Evolutionary conservation across 768 basidiomycete genomes (phyloP), one percentile per base, ranked within the genome.

Genomic region (Pholiota microspora): DNA sequence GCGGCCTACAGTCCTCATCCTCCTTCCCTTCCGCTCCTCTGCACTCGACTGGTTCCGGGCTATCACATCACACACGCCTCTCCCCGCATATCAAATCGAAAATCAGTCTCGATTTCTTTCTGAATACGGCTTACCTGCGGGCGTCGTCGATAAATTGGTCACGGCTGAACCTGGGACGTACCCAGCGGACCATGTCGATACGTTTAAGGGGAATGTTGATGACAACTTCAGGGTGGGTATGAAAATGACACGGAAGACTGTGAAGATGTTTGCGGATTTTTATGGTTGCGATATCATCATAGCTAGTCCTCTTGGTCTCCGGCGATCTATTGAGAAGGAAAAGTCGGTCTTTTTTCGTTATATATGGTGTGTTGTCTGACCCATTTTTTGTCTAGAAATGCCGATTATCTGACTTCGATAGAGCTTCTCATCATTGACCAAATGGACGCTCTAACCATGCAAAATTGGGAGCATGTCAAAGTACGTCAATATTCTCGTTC

Each of bases 391-490:
- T 15, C 8, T 49, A 93, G 92, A 66, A 90, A 79, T 61, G 85
- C 84, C 9, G 97, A 99, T 71, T 94, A 96, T 67, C 75, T 99
- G 49, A 92, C 92, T 9, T 96, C 94, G 2, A 89, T 99, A 52
- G 97, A 99, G 66, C 71, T 98, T 4, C 72, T 94, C 18, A 72
- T 98, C n/a, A 78, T 92, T 13, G 97, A 98, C 68, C 94, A 97
- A 64, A 77, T 92, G 76, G 94, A 98, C 68, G 88, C 88, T 2
- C 80, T 98, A 62, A 81, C 84, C 3, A 98, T 98, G 97, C 97
- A 98, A 73, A 99, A 99, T 63, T 99, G 97, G 97, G 94, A 98
- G 34, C 97, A 98, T 64, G 80, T 95, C 16, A 92, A 97, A 79
- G 95, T 92, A 65, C 31, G 77, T 64, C 8, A 24, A 53, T 16